Percentiles rank a stretch among this genome's conserved stretches.
Evolutionary conservation across 345 rosid species (phyloP).

Genomic region (Eucalyptus erythrocorys): DNA sequence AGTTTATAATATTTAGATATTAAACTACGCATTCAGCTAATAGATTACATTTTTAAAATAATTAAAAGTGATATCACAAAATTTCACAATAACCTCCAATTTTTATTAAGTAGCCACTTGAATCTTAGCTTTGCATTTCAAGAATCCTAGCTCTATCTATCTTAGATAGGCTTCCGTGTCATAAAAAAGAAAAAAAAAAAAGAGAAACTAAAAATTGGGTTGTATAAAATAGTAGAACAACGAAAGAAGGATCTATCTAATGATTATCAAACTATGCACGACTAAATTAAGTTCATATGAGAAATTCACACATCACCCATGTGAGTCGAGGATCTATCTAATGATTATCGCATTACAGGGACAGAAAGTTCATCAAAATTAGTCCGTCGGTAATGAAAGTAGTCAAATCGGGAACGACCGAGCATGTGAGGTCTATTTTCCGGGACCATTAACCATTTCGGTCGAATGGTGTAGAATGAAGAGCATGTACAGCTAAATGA

Average conservation of each 20-base stretch:
- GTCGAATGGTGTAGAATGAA: neutral
- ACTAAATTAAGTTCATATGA: neutral
- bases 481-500: neutral
- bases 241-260: neutral
- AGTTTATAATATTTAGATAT: neutral
- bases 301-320: neutral
- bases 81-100: neutral
- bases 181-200: too few species aligned
- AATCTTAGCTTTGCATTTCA: neutral
- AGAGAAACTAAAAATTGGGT: neutral
- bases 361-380: neutral
- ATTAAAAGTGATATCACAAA: neutral
- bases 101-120: neutral
- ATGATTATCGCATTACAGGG: neutral
- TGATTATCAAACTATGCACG: neutral
- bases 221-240: neutral
- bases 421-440: neutral
- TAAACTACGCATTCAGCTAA: neutral
- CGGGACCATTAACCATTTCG: neutral
- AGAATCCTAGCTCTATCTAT: neutral
- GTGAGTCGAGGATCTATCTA: neutral
- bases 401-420: neutral
- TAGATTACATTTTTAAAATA: neutral
- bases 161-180: neutral
- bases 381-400: neutral